Conservation (phyloP, 2,329 filamentous ascomycete genomes). For the Arthrobotrys megalospora region DNA sequence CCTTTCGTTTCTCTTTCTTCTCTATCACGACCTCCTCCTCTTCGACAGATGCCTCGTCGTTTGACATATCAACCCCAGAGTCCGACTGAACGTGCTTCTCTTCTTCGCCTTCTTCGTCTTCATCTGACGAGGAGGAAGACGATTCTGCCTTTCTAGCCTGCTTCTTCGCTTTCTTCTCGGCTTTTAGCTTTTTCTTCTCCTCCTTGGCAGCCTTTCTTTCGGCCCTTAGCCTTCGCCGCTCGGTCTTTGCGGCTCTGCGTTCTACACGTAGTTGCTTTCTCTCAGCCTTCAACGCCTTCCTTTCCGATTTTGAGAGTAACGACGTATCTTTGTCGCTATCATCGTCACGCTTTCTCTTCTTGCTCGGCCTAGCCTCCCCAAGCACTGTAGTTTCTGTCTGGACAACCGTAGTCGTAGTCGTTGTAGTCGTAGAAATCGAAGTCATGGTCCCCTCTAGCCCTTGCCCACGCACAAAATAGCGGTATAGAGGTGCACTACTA, state of each 20-base stretch:
- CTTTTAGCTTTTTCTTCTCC: slow-evolving; percentile 19
- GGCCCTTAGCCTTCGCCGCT: slow-evolving; percentile 37
- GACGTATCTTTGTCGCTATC: background rate
- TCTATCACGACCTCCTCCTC: background rate
- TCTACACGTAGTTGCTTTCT: slow-evolving; percentile 45
- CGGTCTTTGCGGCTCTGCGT: slow-evolving; percentile 42
- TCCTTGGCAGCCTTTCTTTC: slow-evolving; percentile 39
- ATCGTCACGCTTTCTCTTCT: slow-evolving; percentile 46
- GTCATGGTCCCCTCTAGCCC: slow-evolving; percentile 51
- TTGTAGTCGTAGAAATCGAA: slow-evolving; percentile 5
- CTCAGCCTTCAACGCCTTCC: slow-evolving; percentile 37
- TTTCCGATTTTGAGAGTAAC: slow-evolving; percentile 24
- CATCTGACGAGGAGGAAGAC: background rate
- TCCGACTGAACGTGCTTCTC: slow-evolving; percentile 35
- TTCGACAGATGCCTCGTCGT: slow-evolving; percentile 43
- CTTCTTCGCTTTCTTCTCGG: slow-evolving; percentile 39
- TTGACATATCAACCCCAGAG: slow-evolving; percentile 57
- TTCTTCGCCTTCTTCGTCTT: background rate
- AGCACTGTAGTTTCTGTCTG: background rate
- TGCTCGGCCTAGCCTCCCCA: slow-evolving; percentile 9
- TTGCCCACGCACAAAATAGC: slow-evolving; percentile 53
- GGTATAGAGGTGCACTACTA: slow-evolving; percentile 33
- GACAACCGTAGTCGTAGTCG: background rate
- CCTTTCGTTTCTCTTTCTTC: slow-evolving; percentile 8
- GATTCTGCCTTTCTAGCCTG: slow-evolving; percentile 10